phyloP scores from a whole-genome alignment of 352 stramenopile species.

The Phytopythium vexans region DNA sequence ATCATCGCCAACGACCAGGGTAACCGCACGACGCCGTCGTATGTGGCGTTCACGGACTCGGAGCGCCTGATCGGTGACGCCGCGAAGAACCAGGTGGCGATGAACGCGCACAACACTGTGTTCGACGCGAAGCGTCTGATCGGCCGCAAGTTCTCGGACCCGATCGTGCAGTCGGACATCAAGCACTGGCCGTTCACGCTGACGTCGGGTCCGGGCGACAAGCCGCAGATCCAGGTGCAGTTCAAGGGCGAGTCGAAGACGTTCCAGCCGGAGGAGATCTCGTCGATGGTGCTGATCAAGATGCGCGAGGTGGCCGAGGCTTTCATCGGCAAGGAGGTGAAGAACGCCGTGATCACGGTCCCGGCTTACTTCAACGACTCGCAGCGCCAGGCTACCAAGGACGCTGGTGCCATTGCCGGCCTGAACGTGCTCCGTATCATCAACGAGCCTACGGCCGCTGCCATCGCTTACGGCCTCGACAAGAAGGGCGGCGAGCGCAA shows the following conservation, averaged over 20 bases:
- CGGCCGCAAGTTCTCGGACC: slow-evolving; percentile 91
- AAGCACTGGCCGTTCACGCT: slow-evolving; percentile 76
- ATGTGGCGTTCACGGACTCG: slow-evolving; percentile 92
- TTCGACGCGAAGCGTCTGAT: slow-evolving; percentile 97
- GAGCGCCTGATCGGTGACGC: slow-evolving; percentile 92
- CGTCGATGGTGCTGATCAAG: slow-evolving; percentile 72
- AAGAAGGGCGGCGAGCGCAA: slow-evolving; percentile 94
- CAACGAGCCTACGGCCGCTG: slow-evolving; percentile 96
- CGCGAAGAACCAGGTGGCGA: slow-evolving; percentile 91
- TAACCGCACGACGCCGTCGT: slow-evolving; percentile 95
- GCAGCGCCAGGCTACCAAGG: slow-evolving; percentile 93
- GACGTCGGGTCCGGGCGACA: slow-evolving; percentile 51
- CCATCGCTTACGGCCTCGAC: slow-evolving; percentile 90
- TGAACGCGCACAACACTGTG: slow-evolving; percentile 94
- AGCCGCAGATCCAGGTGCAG: slow-evolving; percentile 68
- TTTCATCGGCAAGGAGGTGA: slow-evolving; percentile 60
- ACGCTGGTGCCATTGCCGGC: slow-evolving; percentile 88
- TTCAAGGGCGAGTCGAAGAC: slow-evolving; percentile 68
- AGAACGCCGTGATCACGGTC: slow-evolving; percentile 92
- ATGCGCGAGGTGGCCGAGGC: slow-evolving; percentile 62
- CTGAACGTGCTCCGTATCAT: slow-evolving; percentile 95
- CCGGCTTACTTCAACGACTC: slow-evolving; percentile 97
- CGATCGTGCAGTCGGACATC: slow-evolving; percentile 79
- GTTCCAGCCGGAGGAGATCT: slow-evolving; percentile 81
- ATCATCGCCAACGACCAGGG: slow-evolving; percentile 96